Evolutionary conservation across 345 rosid genomes (phyloP).

Genomic region (Atalantia buxifolia): DNA sequence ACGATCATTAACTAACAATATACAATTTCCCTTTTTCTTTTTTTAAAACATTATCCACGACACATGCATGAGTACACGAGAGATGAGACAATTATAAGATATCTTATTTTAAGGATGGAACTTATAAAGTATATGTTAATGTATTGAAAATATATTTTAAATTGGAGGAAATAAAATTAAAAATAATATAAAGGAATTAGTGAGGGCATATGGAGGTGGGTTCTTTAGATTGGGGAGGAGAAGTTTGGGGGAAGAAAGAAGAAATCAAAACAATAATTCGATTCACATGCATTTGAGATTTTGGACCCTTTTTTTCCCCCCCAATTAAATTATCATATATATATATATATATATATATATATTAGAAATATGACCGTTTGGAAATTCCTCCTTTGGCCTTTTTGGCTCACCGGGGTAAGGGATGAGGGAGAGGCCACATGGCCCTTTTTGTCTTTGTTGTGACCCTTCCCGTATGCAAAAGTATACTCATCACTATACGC

Average conservation of each 20-base stretch:
- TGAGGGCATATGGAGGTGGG: slow-evolving; percentile 42
- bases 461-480: no score
- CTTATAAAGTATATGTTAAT: background rate
- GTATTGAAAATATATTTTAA: background rate
- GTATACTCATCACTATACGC: no score
- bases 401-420: no score
- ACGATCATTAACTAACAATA: background rate
- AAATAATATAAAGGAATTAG: slow-evolving; percentile 27
- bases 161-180: background rate
- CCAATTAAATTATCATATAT: background rate
- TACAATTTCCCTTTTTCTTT: background rate
- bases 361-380: no score
- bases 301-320: background rate
- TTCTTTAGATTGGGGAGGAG: background rate
- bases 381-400: no score
- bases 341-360: no score
- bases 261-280: slow-evolving; percentile 17
- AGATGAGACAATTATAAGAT: slow-evolving; percentile 4
- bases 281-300: slow-evolving; percentile 3
- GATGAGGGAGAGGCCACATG: no score
- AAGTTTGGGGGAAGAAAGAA: background rate
- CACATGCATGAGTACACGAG: no score
- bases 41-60: background rate
- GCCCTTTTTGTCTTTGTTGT: no score
- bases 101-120: background rate